These are phyloP conservation scores for Blastocystis hominis DNA, from an alignment of 352 stramenopile genomes.

Conservation along the genomic window DNA sequence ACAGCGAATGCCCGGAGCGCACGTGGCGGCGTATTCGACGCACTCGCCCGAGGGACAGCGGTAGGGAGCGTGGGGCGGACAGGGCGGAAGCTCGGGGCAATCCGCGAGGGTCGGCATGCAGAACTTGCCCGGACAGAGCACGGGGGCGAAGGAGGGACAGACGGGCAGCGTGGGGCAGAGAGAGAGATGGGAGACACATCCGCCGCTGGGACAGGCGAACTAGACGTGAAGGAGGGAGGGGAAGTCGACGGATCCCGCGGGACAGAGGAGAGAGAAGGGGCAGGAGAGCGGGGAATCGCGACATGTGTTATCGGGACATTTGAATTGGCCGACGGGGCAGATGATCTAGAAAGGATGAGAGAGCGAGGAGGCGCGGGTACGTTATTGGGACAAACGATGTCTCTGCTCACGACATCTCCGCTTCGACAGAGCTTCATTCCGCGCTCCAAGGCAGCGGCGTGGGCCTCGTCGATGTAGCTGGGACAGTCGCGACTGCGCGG, in stretches of 20 bases:
- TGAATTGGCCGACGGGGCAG: background rate
- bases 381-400: slow-evolving; percentile 11
- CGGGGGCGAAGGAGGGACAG: background rate
- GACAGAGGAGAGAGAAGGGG: background rate
- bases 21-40: background rate
- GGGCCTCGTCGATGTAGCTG: background rate
- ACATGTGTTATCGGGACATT: slow-evolving; percentile 31
- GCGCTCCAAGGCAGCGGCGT: background rate
- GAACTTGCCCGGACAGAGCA: slow-evolving; percentile 29
- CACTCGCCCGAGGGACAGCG: slow-evolving; percentile 43
- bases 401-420: background rate
- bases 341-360: slow-evolving; percentile 1
- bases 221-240: background rate
- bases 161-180: slow-evolving; percentile 5
- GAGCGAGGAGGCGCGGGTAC: background rate
- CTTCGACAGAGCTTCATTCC: slow-evolving; percentile 24
- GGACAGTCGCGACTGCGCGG: background rate
- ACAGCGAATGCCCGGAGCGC: background rate
- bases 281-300: background rate
- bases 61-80: slow-evolving; percentile 17
- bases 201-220: slow-evolving; percentile 33
- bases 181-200: slow-evolving; percentile 7
- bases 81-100: background rate
- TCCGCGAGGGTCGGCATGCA: background rate
- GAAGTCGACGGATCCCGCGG: background rate